Conservation (phyloP, 2,329 filamentous ascomycete genomes). For the Trichoderma semiorbis region DNA sequence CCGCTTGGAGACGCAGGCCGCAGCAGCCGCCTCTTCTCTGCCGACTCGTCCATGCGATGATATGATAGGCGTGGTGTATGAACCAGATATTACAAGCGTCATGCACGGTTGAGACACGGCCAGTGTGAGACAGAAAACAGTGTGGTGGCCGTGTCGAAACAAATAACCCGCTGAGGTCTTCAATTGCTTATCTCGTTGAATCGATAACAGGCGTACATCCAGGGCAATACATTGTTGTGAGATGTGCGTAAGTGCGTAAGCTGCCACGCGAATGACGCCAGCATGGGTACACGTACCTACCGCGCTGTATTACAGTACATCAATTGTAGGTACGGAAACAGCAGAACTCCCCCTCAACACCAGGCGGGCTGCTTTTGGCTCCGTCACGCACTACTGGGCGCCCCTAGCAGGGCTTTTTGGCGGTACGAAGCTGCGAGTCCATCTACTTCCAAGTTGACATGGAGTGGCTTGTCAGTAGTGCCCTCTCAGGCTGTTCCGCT, state of each 20-base stretch:
- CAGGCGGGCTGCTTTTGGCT: background rate
- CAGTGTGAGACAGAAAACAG: background rate
- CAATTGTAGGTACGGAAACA: background rate
- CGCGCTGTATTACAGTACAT: background rate
- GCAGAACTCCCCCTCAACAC: background rate
- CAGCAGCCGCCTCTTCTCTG: background rate
- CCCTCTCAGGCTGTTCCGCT: background rate
- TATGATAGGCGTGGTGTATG: background rate
- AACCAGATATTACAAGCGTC: background rate
- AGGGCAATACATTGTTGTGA: background rate
- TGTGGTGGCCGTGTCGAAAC: background rate
- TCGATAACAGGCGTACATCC: background rate
- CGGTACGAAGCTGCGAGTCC: background rate
- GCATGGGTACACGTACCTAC: background rate
- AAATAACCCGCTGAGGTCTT: background rate
- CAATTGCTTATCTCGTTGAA: background rate
- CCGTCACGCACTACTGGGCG: background rate
- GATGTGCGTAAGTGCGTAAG: background rate
- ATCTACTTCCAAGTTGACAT: background rate
- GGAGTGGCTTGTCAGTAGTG: background rate
- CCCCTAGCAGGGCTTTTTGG: background rate
- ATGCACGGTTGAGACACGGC: background rate
- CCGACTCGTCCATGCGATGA: background rate
- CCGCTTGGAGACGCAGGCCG: background rate
- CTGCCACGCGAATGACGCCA: background rate